A percentile compares a stretch with the other conserved stretches of the same genome.
phyloP scores from a whole-genome alignment of 495 filamentous ascomycete species.

The Penicillium ucsense region DNA sequence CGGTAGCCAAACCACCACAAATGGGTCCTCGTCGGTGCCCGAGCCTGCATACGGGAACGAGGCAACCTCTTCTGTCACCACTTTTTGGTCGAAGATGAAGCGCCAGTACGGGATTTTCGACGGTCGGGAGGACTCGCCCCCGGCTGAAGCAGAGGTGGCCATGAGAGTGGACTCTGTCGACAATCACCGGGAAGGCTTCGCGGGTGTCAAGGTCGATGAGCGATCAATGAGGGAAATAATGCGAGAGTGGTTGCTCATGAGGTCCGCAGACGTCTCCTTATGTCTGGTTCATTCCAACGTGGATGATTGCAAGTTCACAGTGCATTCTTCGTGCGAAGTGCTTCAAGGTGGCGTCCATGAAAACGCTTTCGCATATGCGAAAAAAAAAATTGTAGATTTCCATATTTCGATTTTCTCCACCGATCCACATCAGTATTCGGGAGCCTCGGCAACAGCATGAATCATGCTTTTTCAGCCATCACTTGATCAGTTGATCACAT shows the following conservation, averaged over 20 bases:
- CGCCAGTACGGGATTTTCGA: conserved; percentile 27
- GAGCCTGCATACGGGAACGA: conserved; percentile 48
- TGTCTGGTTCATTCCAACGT: too few relatives aligned
- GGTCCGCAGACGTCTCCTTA: too few relatives aligned
- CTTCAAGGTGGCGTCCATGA: background rate
- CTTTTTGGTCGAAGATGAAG: conserved; percentile 39
- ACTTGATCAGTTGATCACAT: background rate
- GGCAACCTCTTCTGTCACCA: conserved; percentile 40
- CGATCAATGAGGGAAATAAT: too few relatives aligned
- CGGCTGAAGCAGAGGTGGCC: conserved; percentile 1
- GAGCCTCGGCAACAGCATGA: conserved; percentile 7
- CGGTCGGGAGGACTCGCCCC: conserved; percentile 13
- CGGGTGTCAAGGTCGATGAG: too few relatives aligned
- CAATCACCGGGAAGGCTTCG: too few relatives aligned
- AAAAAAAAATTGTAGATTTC: conserved; percentile 1
- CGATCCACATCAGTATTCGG: conserved; percentile 10
- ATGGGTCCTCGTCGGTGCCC: conserved; percentile 60
- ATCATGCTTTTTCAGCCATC: background rate
- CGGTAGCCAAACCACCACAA: conserved; percentile 55
- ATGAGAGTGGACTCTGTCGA: background rate
- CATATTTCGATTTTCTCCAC: background rate
- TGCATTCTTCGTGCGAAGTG: too few relatives aligned
- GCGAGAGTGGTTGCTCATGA: too few relatives aligned
- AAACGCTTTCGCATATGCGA: background rate
- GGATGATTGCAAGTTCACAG: too few relatives aligned